These are phyloP conservation scores for Melanopsichium pennsylvanicum DNA, from an alignment of 1,284 basidiomycete genomes.

Conservation along the genomic window DNA sequence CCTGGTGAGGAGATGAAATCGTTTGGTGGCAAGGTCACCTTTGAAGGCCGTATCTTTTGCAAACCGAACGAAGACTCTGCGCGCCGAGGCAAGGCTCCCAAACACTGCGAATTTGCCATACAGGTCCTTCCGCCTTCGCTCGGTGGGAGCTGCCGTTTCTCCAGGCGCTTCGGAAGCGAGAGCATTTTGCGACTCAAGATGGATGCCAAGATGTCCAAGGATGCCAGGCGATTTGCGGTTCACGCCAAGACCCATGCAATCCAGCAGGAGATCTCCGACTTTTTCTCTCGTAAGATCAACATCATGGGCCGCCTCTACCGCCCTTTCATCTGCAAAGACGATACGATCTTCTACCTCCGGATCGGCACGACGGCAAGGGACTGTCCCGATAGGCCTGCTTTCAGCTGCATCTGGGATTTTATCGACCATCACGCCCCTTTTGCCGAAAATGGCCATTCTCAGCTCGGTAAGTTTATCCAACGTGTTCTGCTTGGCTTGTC, in stretches of 20 bases:
- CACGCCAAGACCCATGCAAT: slow-evolving; percentile 15
- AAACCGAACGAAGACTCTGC: neutral
- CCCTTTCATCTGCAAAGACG: slow-evolving; percentile 54
- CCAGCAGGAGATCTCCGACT: slow-evolving; percentile 26
- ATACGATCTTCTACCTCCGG: slow-evolving; percentile 45
- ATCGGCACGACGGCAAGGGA: slow-evolving; percentile 13
- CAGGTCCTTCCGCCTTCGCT: slow-evolving; percentile 29
- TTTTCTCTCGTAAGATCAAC: slow-evolving; percentile 11
- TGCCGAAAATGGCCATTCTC: slow-evolving; percentile 28
- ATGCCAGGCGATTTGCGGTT: slow-evolving; percentile 9
- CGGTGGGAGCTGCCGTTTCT: slow-evolving; percentile 35
- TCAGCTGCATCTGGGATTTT: slow-evolving; percentile 26
- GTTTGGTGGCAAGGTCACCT: slow-evolving; percentile 30
- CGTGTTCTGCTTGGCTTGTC: slow-evolving; percentile 55
- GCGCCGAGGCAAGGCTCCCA: neutral
- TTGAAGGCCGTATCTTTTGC: slow-evolving; percentile 23
- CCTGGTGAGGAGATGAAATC: slow-evolving; percentile 24
- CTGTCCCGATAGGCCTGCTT: neutral
- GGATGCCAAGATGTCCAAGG: slow-evolving; percentile 16
- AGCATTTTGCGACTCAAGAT: slow-evolving; percentile 35
- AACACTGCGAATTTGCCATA: slow-evolving; percentile 10
- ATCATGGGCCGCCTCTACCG: slow-evolving; percentile 45
- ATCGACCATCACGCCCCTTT: slow-evolving; percentile 42
- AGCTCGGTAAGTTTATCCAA: slow-evolving; percentile 54
- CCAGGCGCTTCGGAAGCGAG: slow-evolving; percentile 33